Evolutionary conservation across 148 eudicot species (phyloP).

Genomic region (Camellia sinensis): DNA sequence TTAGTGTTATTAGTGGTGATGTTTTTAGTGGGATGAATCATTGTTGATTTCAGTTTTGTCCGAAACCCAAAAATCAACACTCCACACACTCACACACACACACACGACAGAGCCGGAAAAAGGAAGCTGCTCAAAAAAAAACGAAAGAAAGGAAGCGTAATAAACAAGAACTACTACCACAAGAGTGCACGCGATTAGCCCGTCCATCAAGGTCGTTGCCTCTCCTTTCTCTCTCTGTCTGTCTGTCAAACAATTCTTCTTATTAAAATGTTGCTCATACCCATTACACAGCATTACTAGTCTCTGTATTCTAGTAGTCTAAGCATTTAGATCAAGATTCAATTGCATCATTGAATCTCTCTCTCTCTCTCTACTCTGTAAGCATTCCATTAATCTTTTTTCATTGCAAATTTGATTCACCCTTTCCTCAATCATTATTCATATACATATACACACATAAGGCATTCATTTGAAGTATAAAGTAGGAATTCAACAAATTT

Average conservation of each 20-base stretch:
- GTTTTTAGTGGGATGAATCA: no score
- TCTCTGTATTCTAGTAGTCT: background rate
- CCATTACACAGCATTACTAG: background rate
- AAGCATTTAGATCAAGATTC: background rate
- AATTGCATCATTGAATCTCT: background rate
- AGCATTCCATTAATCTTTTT: background rate
- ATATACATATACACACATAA: no score
- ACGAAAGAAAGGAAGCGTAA: no score
- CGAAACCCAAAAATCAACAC: background rate
- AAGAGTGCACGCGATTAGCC: background rate
- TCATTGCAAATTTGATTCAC: background rate
- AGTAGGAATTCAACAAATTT: background rate
- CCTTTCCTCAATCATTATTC: background rate
- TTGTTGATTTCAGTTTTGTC: background rate
- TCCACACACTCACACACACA: background rate
- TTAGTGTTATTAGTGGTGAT: no score
- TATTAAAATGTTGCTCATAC: background rate
- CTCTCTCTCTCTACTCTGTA: background rate
- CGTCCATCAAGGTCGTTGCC: constrained; percentile 11
- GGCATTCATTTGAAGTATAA: background rate
- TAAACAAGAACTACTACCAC: background rate
- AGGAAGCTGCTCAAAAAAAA: no score
- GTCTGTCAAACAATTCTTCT: background rate
- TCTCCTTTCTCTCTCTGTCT: background rate
- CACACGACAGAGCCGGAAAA: background rate